These are phyloP conservation scores for Karstenula rhodostoma DNA, from an alignment of 2,329 filamentous ascomycete genomes.

Conservation along the genomic window DNA sequence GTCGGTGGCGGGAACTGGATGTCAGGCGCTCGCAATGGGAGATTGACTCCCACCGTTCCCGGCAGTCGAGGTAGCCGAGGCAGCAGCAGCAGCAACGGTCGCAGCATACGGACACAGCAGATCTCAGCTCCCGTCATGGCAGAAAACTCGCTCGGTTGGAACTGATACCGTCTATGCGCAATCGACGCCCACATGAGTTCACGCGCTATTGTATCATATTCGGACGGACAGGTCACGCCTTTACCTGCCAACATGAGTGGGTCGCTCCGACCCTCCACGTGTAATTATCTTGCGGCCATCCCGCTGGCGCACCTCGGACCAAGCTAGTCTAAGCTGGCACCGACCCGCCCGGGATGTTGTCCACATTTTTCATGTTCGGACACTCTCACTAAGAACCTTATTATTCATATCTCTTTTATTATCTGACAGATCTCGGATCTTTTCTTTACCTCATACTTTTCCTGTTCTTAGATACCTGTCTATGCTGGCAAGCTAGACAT, in stretches of 20 bases:
- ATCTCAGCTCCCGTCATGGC: constrained; percentile 92
- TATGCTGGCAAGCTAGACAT: constrained; percentile 44
- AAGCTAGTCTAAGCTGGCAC: constrained; percentile 24
- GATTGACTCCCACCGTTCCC: constrained; percentile 48
- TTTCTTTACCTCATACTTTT: constrained; percentile 32
- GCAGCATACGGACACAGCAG: constrained; percentile 70
- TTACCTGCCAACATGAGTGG: constrained; percentile 16
- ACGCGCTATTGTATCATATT: constrained; percentile 44
- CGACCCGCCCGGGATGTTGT: constrained; percentile 11
- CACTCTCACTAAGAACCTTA: constrained; percentile 43
- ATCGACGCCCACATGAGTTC: constrained; percentile 19
- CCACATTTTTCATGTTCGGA: constrained; percentile 41
- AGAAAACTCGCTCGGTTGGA: constrained; percentile 96
- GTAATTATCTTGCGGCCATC: constrained; percentile 30
- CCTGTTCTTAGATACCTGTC: constrained; percentile 55
- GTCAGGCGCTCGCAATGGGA: constrained; percentile 52
- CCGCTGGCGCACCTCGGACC: constrained; percentile 11
- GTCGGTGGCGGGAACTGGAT: constrained; percentile 55
- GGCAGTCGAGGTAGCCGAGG: constrained; percentile 51
- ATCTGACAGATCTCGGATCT: constrained; percentile 31
- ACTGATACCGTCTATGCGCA: constrained; percentile 61
- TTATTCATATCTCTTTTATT: constrained; percentile 39
- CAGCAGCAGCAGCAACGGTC: constrained; percentile 68
- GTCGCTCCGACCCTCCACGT: constrained; percentile 18
- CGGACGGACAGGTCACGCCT: constrained; percentile 20